Conservation (phyloP, 768 basidiomycete genomes). For the Phanerochaete sordida region DNA sequence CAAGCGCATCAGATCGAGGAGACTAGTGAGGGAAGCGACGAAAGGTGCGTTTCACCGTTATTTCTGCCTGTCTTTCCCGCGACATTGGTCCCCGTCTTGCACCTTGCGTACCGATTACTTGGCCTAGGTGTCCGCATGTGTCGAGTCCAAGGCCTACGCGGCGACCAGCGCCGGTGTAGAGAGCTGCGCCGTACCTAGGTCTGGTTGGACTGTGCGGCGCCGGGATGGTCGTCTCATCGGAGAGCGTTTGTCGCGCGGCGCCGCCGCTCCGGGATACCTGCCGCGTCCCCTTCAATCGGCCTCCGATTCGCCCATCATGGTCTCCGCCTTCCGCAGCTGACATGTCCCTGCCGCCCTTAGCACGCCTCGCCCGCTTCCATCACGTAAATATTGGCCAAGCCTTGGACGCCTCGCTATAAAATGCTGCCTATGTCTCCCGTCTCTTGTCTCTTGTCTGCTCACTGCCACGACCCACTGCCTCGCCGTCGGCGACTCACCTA, state of each 20-base stretch:
- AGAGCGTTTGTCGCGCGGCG: neutral
- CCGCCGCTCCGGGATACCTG: neutral
- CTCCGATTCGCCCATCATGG: neutral
- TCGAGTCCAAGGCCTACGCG: too few species aligned
- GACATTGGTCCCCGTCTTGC: too few species aligned
- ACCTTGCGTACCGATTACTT: too few species aligned
- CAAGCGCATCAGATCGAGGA: too few species aligned
- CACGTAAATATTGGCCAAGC: neutral
- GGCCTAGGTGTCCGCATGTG: too few species aligned
- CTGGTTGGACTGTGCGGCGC: neutral
- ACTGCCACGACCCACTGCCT: neutral
- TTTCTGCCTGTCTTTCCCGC: too few species aligned
- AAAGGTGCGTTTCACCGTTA: too few species aligned
- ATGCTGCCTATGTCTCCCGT: neutral
- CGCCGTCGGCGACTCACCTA: neutral
- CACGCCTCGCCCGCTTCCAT: neutral
- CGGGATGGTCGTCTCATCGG: neutral
- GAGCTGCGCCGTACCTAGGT: too few species aligned
- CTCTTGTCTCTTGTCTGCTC: neutral
- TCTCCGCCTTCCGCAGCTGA: neutral
- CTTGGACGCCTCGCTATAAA: neutral
- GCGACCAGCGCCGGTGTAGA: too few species aligned
- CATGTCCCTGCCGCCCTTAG: neutral
- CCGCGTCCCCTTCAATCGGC: neutral
- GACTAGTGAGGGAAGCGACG: too few species aligned